Percentiles rank a stretch among this genome's conserved stretches.
These are phyloP conservation scores for Pelargonium australe DNA, from an alignment of 441 rosid species.

Conservation along the genomic window DNA sequence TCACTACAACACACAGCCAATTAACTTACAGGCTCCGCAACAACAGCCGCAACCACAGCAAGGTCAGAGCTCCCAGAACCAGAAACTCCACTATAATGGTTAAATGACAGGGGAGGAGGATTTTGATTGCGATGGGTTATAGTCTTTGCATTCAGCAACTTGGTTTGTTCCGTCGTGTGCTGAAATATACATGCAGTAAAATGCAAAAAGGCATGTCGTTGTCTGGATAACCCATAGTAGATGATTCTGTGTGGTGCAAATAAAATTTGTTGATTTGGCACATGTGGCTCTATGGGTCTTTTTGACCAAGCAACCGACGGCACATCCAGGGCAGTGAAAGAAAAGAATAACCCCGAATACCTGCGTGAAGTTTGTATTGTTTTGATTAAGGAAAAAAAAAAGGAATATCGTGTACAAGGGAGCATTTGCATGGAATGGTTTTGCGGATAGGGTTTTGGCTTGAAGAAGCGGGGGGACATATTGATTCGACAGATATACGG, in stretches of 20 bases:
- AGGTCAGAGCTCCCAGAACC: slow-evolving; percentile 79
- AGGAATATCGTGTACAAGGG: slow-evolving; percentile 21
- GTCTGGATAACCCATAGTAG: slow-evolving; percentile 20
- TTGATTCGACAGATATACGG: slow-evolving; percentile 13
- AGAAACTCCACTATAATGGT: slow-evolving; percentile 78
- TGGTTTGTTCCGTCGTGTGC: slow-evolving; percentile 68
- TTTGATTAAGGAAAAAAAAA: slow-evolving; percentile 15
- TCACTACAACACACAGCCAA: slow-evolving; percentile 72
- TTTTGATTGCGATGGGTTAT: slow-evolving; percentile 54
- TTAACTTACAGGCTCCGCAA: slow-evolving; percentile 56
- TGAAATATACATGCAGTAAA: slow-evolving; percentile 25
- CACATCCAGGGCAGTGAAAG: slow-evolving; percentile 50
- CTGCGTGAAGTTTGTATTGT: slow-evolving; percentile 29
- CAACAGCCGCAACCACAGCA: slow-evolving; percentile 52
- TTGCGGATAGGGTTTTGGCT: slow-evolving; percentile 34
- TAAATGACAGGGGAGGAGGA: slow-evolving; percentile 30
- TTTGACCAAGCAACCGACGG: slow-evolving; percentile 24
- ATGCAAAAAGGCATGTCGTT: slow-evolving; percentile 33
- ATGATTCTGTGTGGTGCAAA: slow-evolving; percentile 27
- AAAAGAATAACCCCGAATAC: slow-evolving; percentile 46
- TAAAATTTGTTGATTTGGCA: slow-evolving; percentile 20
- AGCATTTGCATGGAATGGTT: slow-evolving; percentile 45
- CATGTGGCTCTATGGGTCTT: slow-evolving; percentile 18
- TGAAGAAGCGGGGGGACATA: slow-evolving; percentile 10
- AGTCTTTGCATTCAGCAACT: slow-evolving; percentile 63